A percentile compares a stretch with the other conserved stretches of the same genome.
These are phyloP conservation scores for Strigomonas galati DNA, from an alignment of 208 protist genomes.

Conservation along the genomic window DNA sequence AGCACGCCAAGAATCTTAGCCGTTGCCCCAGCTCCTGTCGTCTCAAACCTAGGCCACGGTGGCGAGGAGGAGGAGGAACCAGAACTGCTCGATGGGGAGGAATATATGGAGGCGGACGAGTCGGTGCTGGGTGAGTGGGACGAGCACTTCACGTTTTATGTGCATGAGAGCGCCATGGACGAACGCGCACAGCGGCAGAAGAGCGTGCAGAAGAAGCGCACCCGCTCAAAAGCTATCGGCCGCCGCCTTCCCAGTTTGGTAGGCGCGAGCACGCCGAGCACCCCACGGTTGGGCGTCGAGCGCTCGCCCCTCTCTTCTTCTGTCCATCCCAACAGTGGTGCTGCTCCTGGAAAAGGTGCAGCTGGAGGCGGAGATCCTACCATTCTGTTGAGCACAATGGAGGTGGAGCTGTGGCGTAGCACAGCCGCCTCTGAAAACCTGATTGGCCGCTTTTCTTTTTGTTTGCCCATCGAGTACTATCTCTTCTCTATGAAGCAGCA, in stretches of 20 bases:
- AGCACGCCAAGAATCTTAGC: neutral
- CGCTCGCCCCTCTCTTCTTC: too few relatives aligned
- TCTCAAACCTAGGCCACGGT: neutral
- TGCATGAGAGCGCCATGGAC: too few relatives aligned
- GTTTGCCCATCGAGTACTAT: conserved; percentile 27
- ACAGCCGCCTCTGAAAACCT: conserved; percentile 29
- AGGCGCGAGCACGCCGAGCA: too few relatives aligned
- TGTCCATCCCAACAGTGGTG: too few relatives aligned
- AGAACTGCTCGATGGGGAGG: conserved; percentile 4
- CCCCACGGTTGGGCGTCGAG: too few relatives aligned
- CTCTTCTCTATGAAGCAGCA: too few relatives aligned
- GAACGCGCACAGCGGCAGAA: too few relatives aligned
- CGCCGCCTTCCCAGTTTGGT: too few relatives aligned
- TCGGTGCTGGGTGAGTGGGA: conserved; percentile 27
- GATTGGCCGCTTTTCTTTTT: conserved; percentile 37
- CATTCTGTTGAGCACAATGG: conserved; percentile 25
- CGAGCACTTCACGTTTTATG: conserved; percentile 29
- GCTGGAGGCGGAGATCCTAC: neutral
- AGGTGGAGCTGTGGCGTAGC: conserved; percentile 61
- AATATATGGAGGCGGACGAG: conserved; percentile 5
- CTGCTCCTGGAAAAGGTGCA: neutral
- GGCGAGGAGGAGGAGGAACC: neutral
- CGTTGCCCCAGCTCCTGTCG: too few relatives aligned
- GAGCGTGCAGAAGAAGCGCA: too few relatives aligned
- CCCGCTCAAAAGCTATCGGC: too few relatives aligned